phyloP scores from a whole-genome alignment of 176 grass and related monocot species.

The Eleusine indica region DNA sequence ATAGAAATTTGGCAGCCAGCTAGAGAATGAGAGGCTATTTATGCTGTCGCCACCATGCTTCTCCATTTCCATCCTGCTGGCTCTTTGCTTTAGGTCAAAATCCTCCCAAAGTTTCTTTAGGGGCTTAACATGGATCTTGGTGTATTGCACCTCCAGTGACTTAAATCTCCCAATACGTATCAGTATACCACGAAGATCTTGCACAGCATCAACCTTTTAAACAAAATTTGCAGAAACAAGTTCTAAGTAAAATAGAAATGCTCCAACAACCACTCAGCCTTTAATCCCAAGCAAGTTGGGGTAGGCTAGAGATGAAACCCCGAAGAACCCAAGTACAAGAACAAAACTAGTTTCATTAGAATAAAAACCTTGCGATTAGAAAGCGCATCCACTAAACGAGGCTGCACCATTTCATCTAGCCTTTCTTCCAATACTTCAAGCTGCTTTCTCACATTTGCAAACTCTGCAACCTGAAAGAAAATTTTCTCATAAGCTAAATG shows the following conservation, averaged over 20 bases:
- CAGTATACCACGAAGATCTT: constrained; percentile 88
- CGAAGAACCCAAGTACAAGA: neutral
- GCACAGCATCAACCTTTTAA: constrained; percentile 81
- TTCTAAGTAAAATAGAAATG: constrained; percentile 42
- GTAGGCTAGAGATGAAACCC: too few relatives aligned
- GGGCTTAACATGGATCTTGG: constrained; percentile 88
- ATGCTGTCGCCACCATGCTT: constrained; percentile 68
- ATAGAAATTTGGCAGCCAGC: constrained; percentile 98
- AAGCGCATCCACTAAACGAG: constrained; percentile 87
- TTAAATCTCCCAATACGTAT: constrained; percentile 93
- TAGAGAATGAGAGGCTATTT: constrained; percentile 68
- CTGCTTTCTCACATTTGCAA: constrained; percentile 98
- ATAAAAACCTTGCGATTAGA: constrained; percentile 87
- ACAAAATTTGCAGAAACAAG: constrained; percentile 29
- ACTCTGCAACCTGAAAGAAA: constrained; percentile 89
- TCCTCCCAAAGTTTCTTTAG: constrained; percentile 98
- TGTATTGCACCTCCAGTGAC: constrained; percentile 89
- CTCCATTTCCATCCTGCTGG: constrained; percentile 65
- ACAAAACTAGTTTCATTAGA: neutral
- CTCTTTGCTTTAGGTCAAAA: constrained; percentile 87
- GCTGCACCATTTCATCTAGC: constrained; percentile 93
- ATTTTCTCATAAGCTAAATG: constrained; percentile 31
- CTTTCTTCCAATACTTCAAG: constrained; percentile 98
- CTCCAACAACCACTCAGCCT: neutral
- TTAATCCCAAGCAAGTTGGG: too few relatives aligned